Evolutionary conservation across 225 moss, liverwort and hornwort species (phyloP), one percentile per base, ranked within the genome.

Genomic region (Thuidium tamariscinum): DNA sequence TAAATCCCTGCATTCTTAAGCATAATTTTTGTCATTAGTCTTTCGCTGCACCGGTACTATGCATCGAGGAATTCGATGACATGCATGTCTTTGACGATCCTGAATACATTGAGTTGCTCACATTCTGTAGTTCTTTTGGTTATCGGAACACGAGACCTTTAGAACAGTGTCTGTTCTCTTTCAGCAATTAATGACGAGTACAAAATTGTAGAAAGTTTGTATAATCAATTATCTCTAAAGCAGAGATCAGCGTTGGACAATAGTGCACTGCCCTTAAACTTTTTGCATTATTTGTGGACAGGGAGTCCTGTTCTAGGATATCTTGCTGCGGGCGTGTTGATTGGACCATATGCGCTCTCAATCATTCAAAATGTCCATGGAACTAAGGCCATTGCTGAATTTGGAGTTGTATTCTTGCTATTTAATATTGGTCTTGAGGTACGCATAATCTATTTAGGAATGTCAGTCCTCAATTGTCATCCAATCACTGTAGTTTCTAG

Each of bases 361-460:
- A 96, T 99, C 77, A 96, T 99, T 87, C 92, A 88, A 81, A 94
- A 99, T 69, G 98, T 99, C 55, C 98, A 99, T 86, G 97, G 90
- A 87, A 99, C 98, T 37, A 99, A 99, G 89, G 93, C 91, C 30
- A 99, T 99, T 84, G 98, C 96, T 65, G 98, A 99, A 87, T 99
- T 99, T 84, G 98, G 98, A 86, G 98, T 99, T 55, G 98, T 99
- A n/a, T 99, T 99, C 81, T 89, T 99, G 49, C 94, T 99, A 26
- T 99, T 99, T 89, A 99, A 99, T 81, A 99, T 99, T 86, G 98
- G 98, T 59, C 94, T 99, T 46, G 98, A 99, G 97, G 98, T 98
- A 93, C 41, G 83, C 41, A 29, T 63, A 27, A 12, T 74, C 13
- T 48, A 54, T 72, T 26, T 81, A 60, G 70, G 55, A 81, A 27